These are phyloP conservation scores for Pittosporum tobira DNA, from an alignment of 129 eudicot species.

Conservation along the genomic window DNA sequence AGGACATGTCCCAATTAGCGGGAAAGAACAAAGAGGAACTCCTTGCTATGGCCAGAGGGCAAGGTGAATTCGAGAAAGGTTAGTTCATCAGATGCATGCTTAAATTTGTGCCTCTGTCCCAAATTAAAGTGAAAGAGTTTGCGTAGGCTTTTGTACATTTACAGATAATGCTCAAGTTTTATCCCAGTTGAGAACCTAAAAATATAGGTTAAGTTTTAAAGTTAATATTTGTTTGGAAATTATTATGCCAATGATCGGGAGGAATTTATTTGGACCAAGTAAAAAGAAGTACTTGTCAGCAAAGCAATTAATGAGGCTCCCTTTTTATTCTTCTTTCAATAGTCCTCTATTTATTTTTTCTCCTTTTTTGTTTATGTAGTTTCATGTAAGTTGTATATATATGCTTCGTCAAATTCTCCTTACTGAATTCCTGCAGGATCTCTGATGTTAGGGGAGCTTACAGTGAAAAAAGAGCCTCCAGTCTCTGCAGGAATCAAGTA, in stretches of 20 bases:
- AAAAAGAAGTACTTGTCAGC: too few relatives aligned
- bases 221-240: too few relatives aligned
- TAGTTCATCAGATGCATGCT: background rate
- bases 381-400: background rate
- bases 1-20: conserved; percentile 98
- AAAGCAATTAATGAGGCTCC: background rate
- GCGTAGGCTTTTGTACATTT: background rate
- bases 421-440: conserved; percentile 33
- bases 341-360: background rate
- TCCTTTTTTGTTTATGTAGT: background rate
- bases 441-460: conserved; percentile 40
- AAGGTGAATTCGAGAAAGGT: conserved; percentile 65
- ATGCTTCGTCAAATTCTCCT: conserved; percentile 1
- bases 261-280: too few relatives aligned
- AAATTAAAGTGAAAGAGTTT: background rate
- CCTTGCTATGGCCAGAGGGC: conserved; percentile 88
- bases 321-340: background rate
- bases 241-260: too few relatives aligned
- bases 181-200: background rate
- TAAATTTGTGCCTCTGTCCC: background rate
- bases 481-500: conserved; percentile 68
- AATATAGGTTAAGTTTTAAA: too few relatives aligned
- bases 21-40: conserved; percentile 97
- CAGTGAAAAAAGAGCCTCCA: conserved; percentile 59
- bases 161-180: background rate